phyloP scores from a whole-genome alignment of 345 rosid genomes.

The Erodium maritimum region DNA sequence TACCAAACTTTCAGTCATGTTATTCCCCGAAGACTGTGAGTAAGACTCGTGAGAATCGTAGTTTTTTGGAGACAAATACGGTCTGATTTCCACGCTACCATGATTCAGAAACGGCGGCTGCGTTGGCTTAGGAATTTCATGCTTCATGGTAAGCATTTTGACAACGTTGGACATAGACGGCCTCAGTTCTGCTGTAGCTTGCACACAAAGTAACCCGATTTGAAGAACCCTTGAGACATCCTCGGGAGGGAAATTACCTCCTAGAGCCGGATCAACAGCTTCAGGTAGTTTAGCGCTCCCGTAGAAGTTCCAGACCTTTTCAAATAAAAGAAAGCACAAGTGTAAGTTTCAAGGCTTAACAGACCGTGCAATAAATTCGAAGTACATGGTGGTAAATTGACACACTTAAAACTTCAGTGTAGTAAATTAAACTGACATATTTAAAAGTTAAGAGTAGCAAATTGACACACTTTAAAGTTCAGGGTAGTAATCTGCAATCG shows the following conservation, averaged over 20 bases:
- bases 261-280: constrained; percentile 53
- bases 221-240: constrained; percentile 43
- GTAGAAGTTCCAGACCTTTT: constrained; percentile 53
- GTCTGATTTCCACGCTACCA: constrained; percentile 20
- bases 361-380: too few relatives aligned
- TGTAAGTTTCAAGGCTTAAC: not conserved
- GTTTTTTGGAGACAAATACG: not conserved
- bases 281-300: constrained; percentile 31
- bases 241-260: constrained; percentile 26
- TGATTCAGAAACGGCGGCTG: constrained; percentile 70
- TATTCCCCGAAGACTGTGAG: constrained; percentile 34
- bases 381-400: too few relatives aligned
- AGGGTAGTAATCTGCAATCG: too few relatives aligned
- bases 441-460: too few relatives aligned
- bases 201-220: constrained; percentile 70
- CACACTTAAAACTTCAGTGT: too few relatives aligned
- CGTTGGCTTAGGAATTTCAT: constrained; percentile 45
- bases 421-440: too few relatives aligned
- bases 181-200: constrained; percentile 72
- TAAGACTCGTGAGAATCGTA: constrained; percentile 22
- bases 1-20: constrained; percentile 30
- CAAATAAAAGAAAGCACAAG: not conserved
- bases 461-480: too few relatives aligned
- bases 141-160: constrained; percentile 40
- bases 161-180: constrained; percentile 76